Evolutionary conservation across 2,329 filamentous ascomycete species (phyloP).

Genomic region (Xylariaceae sp.): DNA sequence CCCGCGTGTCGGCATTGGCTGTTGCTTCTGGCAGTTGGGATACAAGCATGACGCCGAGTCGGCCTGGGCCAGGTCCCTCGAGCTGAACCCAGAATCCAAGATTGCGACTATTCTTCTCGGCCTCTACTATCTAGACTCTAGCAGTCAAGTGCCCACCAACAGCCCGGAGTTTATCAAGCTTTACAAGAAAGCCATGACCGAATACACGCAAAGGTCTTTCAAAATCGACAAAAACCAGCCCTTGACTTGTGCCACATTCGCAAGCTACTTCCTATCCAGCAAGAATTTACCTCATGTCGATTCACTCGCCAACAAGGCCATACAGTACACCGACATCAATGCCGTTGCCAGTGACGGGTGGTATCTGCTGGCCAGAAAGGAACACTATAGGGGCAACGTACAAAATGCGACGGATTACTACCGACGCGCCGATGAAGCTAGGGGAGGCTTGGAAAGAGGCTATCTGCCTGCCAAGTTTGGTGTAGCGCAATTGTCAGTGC

Average conservation of each 20-base stretch:
- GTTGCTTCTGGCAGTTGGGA: conserved; percentile 94
- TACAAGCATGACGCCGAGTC: conserved; percentile 88
- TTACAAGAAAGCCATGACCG: conserved; percentile 91
- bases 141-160: conserved; percentile 76
- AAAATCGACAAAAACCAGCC: conserved; percentile 90
- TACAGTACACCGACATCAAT: conserved; percentile 94
- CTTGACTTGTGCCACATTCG: conserved; percentile 86
- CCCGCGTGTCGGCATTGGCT: conserved; percentile 91
- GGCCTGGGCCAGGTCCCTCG: conserved; percentile 85
- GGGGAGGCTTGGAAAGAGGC: conserved; percentile 86
- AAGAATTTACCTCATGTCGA: conserved; percentile 82
- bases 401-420: conserved; percentile 83
- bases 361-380: conserved; percentile 90
- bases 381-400: conserved; percentile 76
- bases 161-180: conserved; percentile 80
- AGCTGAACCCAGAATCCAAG: conserved; percentile 80
- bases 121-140: conserved; percentile 84
- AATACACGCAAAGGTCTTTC: conserved; percentile 91
- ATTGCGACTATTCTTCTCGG: conserved; percentile 87
- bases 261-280: conserved; percentile 81
- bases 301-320: conserved; percentile 83
- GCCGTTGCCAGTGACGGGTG: conserved; percentile 96
- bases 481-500: conserved; percentile 80
- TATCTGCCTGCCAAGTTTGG: conserved; percentile 95
- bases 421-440: conserved; percentile 82